Evolutionary conservation across 2,329 filamentous ascomycete genomes (phyloP).

Genomic region (Metarhizium humberi): DNA sequence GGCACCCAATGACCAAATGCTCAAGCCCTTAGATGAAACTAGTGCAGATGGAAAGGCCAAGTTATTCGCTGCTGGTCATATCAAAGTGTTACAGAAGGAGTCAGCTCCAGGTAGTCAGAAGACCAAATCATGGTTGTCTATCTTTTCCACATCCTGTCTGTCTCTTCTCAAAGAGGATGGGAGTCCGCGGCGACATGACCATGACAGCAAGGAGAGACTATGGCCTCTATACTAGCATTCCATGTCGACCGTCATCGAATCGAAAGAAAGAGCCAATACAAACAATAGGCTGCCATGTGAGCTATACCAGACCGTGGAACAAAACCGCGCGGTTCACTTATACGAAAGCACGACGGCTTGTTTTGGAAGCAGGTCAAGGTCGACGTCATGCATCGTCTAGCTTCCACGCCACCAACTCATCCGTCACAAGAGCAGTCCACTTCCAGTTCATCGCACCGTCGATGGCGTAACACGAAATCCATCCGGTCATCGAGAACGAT

Average conservation of each 20-base stretch:
- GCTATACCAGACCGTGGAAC: no score
- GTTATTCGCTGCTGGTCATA: no score
- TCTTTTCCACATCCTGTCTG: background rate
- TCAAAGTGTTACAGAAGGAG: background rate
- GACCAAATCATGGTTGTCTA: background rate
- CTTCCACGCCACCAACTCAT: background rate
- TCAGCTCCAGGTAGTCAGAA: background rate
- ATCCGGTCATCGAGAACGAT: background rate
- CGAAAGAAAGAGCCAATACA: background rate
- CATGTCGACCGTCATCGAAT: no score
- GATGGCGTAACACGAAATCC: background rate
- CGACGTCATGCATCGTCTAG: background rate
- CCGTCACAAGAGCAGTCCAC: background rate
- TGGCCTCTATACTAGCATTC: background rate
- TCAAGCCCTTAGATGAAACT: background rate
- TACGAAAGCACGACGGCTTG: background rate
- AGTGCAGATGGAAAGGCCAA: background rate
- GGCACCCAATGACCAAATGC: background rate
- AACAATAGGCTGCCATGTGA: background rate
- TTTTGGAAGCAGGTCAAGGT: background rate
- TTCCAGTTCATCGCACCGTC: background rate
- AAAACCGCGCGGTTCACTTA: background rate
- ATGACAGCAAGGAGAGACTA: background rate
- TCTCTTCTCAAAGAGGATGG: background rate
- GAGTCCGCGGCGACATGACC: background rate